Percentiles rank a stretch among this genome's conserved stretches.
These are phyloP conservation scores for Epichloe hybrida DNA, from an alignment of 2,329 filamentous ascomycete species.

Conservation along the genomic window DNA sequence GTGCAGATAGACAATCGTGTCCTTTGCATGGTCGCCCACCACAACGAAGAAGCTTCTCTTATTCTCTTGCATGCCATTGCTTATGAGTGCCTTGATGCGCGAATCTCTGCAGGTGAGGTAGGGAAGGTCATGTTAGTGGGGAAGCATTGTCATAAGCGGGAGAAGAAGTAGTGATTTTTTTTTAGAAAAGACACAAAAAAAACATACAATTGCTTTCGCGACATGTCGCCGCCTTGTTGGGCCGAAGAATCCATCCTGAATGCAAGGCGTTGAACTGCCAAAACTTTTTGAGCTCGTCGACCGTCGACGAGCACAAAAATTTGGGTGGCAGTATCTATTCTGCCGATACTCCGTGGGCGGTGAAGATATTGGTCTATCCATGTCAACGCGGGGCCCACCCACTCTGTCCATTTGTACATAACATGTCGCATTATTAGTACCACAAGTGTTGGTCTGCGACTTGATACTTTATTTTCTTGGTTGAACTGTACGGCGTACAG, in stretches of 20 bases:
- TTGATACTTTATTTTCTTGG: neutral
- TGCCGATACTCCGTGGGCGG: conserved; percentile 22
- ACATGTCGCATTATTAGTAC: too few relatives aligned
- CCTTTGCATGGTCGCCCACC: conserved; percentile 81
- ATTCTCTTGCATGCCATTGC: conserved; percentile 87
- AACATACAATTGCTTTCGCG: conserved; percentile 43
- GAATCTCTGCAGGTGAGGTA: conserved; percentile 47
- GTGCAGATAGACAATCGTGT: conserved; percentile 88
- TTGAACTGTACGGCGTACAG: neutral
- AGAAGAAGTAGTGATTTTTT: neutral
- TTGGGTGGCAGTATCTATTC: conserved; percentile 20
- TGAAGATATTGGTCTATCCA: conserved; percentile 7
- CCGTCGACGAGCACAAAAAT: conserved; percentile 17
- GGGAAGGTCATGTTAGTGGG: too few relatives aligned
- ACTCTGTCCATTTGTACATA: too few relatives aligned
- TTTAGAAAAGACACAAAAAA: neutral
- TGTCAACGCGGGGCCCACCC: neutral
- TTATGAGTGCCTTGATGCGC: conserved; percentile 80
- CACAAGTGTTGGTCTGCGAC: neutral
- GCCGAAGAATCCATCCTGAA: conserved; percentile 3
- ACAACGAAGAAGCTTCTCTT: conserved; percentile 97
- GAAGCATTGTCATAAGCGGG: too few relatives aligned
- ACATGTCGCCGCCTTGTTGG: conserved; percentile 30
- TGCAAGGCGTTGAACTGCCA: conserved; percentile 8
- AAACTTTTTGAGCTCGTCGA: neutral